These are phyloP conservation scores for Corylus americana DNA, from an alignment of 306 rosid species.

Conservation along the genomic window DNA sequence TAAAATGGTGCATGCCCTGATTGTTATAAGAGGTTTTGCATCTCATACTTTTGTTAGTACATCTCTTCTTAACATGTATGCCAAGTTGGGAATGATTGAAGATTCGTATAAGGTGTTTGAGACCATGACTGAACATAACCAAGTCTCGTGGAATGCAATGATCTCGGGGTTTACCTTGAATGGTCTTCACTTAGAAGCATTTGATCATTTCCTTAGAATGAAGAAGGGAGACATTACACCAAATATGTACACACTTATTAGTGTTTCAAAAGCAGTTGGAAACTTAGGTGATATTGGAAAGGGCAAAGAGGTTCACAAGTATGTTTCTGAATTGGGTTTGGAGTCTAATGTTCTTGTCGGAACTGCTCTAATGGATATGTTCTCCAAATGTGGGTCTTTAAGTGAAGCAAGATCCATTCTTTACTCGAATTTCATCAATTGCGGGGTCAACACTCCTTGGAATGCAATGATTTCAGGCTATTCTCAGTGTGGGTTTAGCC, in stretches of 20 bases:
- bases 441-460: constrained; percentile 62
- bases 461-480: constrained; percentile 76
- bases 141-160: constrained; percentile 77
- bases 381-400: constrained; percentile 57
- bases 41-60: constrained; percentile 52
- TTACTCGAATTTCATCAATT: constrained; percentile 36
- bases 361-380: constrained; percentile 74
- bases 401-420: constrained; percentile 53
- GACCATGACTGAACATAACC: constrained; percentile 49
- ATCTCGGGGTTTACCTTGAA: constrained; percentile 61
- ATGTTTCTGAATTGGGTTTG: constrained; percentile 55
- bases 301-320: constrained; percentile 48
- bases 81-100: constrained; percentile 54
- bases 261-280: constrained; percentile 65
- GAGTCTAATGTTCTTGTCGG: constrained; percentile 57
- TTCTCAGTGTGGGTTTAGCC: constrained; percentile 51
- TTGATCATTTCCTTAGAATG: constrained; percentile 54
- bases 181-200: constrained; percentile 53
- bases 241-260: constrained; percentile 46
- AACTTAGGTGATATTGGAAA: constrained; percentile 46
- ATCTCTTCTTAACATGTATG: constrained; percentile 81
- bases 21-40: constrained; percentile 59
- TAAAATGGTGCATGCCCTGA: constrained; percentile 66
- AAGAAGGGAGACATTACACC: constrained; percentile 43
- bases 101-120: constrained; percentile 56